Evolutionary conservation across 2,329 filamentous ascomycete species (phyloP).

Genomic region (Paecilomyces sp.): DNA sequence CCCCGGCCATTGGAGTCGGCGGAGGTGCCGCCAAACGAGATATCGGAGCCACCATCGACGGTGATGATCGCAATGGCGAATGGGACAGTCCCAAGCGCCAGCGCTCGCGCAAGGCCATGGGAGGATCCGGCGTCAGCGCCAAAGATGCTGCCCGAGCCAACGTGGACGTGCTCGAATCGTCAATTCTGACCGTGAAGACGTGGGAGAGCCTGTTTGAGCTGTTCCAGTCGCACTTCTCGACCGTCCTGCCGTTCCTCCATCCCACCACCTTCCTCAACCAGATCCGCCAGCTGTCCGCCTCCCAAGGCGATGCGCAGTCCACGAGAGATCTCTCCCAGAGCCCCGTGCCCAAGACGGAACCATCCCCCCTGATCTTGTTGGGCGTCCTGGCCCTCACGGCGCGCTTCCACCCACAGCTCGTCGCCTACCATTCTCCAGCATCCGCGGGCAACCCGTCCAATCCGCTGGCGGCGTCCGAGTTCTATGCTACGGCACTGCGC

Average conservation of each 20-base stretch:
- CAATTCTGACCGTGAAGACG: conserved; percentile 45
- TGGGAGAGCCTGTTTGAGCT: conserved; percentile 53
- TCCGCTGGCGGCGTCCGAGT: conserved; percentile 46
- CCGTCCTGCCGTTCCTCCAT: conserved; percentile 52
- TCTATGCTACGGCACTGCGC: conserved; percentile 48
- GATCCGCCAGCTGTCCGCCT: conserved; percentile 31
- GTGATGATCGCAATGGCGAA: conserved; percentile 33
- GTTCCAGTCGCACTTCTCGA: conserved; percentile 52
- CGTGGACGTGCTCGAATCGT: conserved; percentile 42
- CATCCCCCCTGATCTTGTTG: conserved; percentile 44
- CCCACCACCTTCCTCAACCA: conserved; percentile 47
- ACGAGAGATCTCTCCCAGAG: conserved; percentile 20
- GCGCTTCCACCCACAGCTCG: conserved; percentile 46
- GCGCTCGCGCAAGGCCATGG: conserved; percentile 29
- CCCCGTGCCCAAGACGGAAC: conserved; percentile 24
- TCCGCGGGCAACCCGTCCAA: conserved; percentile 38
- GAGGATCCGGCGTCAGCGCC: conserved; percentile 17
- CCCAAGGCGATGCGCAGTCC: conserved; percentile 11
- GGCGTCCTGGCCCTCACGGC: conserved; percentile 51
- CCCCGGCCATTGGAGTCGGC: conserved; percentile 30
- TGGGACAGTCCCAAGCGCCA: conserved; percentile 37
- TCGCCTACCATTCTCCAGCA: conserved; percentile 42
- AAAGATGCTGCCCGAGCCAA: conserved; percentile 25
- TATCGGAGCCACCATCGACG: conserved; percentile 26
- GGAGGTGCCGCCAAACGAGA: conserved; percentile 29